Evolutionary conservation across 2,329 filamentous ascomycete genomes (phyloP).

Genomic region (Thielaviopsis ethacetica): DNA sequence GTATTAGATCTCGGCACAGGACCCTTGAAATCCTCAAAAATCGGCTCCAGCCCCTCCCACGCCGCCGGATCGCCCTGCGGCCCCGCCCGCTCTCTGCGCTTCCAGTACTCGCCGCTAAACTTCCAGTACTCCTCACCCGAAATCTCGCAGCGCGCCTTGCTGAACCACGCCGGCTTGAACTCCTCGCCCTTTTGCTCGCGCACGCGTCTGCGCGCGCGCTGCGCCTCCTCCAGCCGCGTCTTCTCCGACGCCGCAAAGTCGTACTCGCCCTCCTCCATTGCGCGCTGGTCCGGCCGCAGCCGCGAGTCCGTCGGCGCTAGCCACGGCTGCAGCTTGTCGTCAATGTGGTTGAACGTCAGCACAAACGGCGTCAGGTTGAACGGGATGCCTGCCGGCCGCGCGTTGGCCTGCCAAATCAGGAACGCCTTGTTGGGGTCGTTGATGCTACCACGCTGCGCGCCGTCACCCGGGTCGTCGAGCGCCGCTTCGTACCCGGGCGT

Average conservation of each 20-base stretch:
- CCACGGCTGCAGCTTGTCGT: constrained; percentile 60
- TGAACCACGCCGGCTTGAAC: constrained; percentile 77
- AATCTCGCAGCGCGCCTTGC: constrained; percentile 50
- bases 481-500: constrained; percentile 78
- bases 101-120: constrained; percentile 83
- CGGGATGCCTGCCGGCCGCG: constrained; percentile 66
- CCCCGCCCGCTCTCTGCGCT: constrained; percentile 48
- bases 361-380: constrained; percentile 98
- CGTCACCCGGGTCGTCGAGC: constrained; percentile 40
- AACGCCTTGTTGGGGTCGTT: constrained; percentile 61
- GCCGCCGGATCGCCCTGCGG: constrained; percentile 33
- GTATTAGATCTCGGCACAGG: constrained; percentile 8
- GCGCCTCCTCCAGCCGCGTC: constrained; percentile 82
- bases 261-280: constrained; percentile 98
- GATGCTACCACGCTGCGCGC: constrained; percentile 33
- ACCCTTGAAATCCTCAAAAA: constrained; percentile 34
- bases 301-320: constrained; percentile 87
- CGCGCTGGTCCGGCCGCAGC: constrained; percentile 83
- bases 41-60: constrained; percentile 62
- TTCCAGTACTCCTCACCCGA: constrained; percentile 87
- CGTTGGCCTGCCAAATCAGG: constrained; percentile 81
- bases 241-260: constrained; percentile 88
- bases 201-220: constrained; percentile 56
- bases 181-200: constrained; percentile 67
- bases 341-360: constrained; percentile 80